Evolutionary conservation across 176 grass and related monocot genomes (phyloP), one percentile per base, ranked within the genome.

Genomic region (Musa troglodytarum): DNA sequence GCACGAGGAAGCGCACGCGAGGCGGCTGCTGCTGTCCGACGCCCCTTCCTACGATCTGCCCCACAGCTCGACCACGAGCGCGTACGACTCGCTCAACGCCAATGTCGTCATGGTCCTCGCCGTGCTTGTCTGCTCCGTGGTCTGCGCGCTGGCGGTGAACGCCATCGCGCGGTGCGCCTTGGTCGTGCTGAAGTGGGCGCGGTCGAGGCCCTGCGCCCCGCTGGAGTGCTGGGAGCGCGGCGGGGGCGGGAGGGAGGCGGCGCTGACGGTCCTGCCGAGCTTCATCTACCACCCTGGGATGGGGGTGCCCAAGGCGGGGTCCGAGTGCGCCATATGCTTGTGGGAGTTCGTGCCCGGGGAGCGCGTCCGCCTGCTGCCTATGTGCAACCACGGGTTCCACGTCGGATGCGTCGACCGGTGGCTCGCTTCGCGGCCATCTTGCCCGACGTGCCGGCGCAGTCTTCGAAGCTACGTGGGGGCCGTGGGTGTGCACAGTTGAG

Each of bases 311-410:
- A 8, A 50, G 20, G 51, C 8, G 19, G 70, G 50, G 16, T 3
- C 70, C 0, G 70, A 53, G 70, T 73, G 70, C 50, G 70, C n/a
- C 9, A 73, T 73, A 54, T 73, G 70, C 70, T 2, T 73, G 70
- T 53, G 19, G 19, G 70, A 54, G 52, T 73, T 73, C 50, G 51
- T 8, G n/a, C 52, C 50, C 19, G 51, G 70, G 49, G 50, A 73
- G 50, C 70, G 52, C 19, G 49, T 73, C 50, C 70, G 70, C 15
- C 19, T 73, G 43, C 51, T 73, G 50, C 70, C 70, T 50, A 52
- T 54, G 70, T 73, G 70, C 20, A 22, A 11, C 70, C 70, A 73
- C 23, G 70, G 50, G 50, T 73, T 73, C 70, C 70, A 73, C 70
- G 70, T 73, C 70, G 11, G 70, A 5, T 73, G 70, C 49, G 24